phyloP scores from a whole-genome alignment of 2,329 filamentous ascomycete species.

The Clarireedia paspali region DNA sequence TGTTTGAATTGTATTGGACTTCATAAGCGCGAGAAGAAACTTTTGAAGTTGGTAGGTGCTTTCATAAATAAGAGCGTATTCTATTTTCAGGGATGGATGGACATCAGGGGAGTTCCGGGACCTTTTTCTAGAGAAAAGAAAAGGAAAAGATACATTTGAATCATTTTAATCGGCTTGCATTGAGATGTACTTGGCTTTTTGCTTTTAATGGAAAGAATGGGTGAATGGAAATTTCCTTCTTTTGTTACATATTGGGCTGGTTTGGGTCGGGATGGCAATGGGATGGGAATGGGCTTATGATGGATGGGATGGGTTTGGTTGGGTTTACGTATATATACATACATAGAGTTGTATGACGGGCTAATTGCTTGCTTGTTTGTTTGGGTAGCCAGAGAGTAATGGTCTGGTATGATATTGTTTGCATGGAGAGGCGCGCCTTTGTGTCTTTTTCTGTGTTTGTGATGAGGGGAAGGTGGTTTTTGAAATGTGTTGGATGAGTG shows the following conservation, averaged over 20 bases:
- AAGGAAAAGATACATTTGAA: not conserved
- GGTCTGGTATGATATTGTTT: no score
- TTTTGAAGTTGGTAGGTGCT: not conserved
- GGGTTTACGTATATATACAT: no score
- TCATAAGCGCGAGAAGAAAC: conserved; percentile 23
- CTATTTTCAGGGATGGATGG: not conserved
- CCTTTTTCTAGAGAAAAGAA: not conserved
- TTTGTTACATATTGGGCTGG: not conserved
- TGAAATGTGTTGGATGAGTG: no score
- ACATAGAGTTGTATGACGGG: no score
- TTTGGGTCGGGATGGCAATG: not conserved
- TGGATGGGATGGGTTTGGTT: not conserved
- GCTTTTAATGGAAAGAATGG: not conserved
- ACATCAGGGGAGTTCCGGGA: not conserved
- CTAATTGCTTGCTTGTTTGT: no score
- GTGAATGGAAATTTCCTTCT: not conserved
- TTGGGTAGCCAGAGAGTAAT: no score
- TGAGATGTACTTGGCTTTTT: not conserved
- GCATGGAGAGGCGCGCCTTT: no score
- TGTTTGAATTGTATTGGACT: conserved; percentile 51
- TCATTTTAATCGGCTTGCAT: not conserved
- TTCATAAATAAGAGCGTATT: no score
- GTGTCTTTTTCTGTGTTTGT: no score
- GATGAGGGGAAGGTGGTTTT: no score
- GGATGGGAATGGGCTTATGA: not conserved